Base-by-base conservation (phyloP, 192 early-diverging fungal species). In the Umbelopsis ramanniana region DNA sequence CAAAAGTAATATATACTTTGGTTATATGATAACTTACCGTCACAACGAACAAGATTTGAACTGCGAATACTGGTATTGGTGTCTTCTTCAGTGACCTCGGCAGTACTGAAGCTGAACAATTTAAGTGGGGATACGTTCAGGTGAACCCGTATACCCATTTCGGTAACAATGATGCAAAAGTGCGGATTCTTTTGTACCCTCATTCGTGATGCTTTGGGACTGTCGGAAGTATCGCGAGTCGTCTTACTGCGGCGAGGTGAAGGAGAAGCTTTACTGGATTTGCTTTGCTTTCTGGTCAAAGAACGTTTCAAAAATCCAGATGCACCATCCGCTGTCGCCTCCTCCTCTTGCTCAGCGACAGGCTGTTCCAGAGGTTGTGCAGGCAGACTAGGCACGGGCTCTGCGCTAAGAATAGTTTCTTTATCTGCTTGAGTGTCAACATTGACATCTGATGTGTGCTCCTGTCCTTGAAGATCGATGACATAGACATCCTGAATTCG, bases 181-280 rank as follows among this genome's bases (percentile, higher is more conserved):
- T 80, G 78, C 9, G 78, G 78, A 17, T 73, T 46, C 1, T 75
- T 57, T 29, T 74, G 73, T 63, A 63, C 57, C 15, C 57, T 29
- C 26, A 12, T n/a, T 29, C 57, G 26, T 37, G 57, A 33, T n/a
- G n/a, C 19, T 17, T 63, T 63, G 14, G 57, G 33, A n/a, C 57
- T 63, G 4, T 37, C 33, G 2, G 57, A 33, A 17, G 57, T 37
- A 7, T 63, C 57, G 3, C 17, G 11, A 17, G 26, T 11, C 17
- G 24, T 63, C 33, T 63, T 63, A 35, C 33, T 63, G 11, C 57
- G 23, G 5, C 33, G 26, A 37, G 57, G 57, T 19, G 57, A 35
- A 19, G 57, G 33, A 29, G 54, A 26, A 2, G 57, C 4, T 2
- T 35, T 33, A 4, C n/a, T 63, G n/a, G 48, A 50, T n/a, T 63